phyloP scores from a whole-genome alignment of 192 early-diverging fungal genomes.

The Gonapodya prolifera region DNA sequence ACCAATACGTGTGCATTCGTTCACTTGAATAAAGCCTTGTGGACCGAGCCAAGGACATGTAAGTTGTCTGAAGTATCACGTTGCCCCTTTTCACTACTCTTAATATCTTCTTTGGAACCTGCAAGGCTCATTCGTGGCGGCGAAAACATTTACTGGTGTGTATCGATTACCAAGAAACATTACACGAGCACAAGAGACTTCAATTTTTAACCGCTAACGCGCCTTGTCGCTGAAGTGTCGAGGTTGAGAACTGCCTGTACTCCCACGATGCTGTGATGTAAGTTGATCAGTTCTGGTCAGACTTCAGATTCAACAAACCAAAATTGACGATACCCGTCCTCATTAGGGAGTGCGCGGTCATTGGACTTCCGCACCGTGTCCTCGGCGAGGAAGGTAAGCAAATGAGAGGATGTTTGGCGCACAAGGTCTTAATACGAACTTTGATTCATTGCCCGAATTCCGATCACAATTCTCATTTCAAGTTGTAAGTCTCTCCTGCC shows the following conservation, averaged over 20 bases:
- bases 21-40: no score
- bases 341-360: conserved; percentile 12
- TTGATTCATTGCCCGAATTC: neutral
- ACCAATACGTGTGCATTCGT: no score
- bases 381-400: conserved; percentile 14
- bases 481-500: neutral
- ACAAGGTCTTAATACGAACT: neutral
- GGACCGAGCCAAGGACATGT: conserved; percentile 17
- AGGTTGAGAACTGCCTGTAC: conserved; percentile 11
- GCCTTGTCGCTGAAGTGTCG: conserved; percentile 8
- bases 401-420: neutral
- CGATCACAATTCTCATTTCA: neutral
- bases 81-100: neutral
- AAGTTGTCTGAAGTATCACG: neutral
- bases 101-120: neutral
- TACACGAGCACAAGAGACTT: no score
- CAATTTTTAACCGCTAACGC: neutral
- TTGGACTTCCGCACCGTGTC: conserved; percentile 13
- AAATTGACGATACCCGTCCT: no score
- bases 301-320: no score
- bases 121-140: conserved; percentile 14
- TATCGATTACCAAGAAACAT: no score
- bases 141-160: conserved; percentile 12
- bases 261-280: neutral
- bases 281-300: no score